Evolutionary conservation across 768 basidiomycete species (phyloP), one percentile per base, ranked within the genome.

Genomic region (Omphalotus guepiniiformis): DNA sequence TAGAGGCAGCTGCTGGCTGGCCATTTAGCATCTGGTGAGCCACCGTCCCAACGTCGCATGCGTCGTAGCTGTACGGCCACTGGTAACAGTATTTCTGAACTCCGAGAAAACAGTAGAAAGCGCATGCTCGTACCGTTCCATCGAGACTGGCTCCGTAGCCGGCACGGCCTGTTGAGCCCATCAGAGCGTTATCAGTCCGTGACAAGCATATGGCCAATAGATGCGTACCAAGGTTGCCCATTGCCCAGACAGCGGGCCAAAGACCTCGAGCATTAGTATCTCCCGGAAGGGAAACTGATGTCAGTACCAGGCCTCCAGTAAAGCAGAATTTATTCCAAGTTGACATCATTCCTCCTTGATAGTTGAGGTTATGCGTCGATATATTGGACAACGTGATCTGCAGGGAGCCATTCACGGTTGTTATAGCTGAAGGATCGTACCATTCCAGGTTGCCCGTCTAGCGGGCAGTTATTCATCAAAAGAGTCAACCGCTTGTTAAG

Each of bases 241-340:
- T 76, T 19, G 76, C 71, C 78, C 78, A 77, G 29, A 78, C 56
- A 48, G 16, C 12, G 9, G 27, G 23, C 2, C 19, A 2, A 27
- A 37, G 27, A 13, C 43, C 72, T 70, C 34, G 59, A 38, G 67
- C 68, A 19, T 63, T 70, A 50, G 59, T 72, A 2, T 63, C 60
- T 0, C 76, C 75, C 2, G 76, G 75, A 0, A 77, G 53, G 15
- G 51, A 60, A 28, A 74, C 71, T 25, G 62, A 57, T 18, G 68
- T 63, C 65, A 81, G 86, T 42, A 88, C 73, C 41, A 87, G 63
- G 34, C 89, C 89, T 5, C 85, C 85, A 8, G 86, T 88, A 60
- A 91, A 90, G 63, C 87, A 91, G 53, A 93, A 81, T 65, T 83
- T 82, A 61, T 83, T 84, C 76, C 69, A 67, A 9, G 30, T 38